phyloP scores from a whole-genome alignment of 768 basidiomycete genomes.

The Boletus subparvulus region DNA sequence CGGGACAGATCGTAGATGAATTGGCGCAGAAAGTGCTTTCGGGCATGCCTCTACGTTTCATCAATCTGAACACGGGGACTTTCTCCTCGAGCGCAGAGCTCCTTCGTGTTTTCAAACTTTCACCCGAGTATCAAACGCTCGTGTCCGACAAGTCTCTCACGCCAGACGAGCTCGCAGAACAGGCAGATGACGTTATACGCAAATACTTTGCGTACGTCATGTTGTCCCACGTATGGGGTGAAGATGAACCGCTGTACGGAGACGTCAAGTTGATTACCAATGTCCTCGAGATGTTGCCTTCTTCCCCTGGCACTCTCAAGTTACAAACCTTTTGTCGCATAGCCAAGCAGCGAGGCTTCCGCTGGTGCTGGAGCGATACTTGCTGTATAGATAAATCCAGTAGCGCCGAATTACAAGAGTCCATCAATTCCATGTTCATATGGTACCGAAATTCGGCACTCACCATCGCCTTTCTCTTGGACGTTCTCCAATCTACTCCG shows the following conservation, averaged over 20 bases:
- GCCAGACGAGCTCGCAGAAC: constrained; percentile 10
- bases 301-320: constrained; percentile 19
- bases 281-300: constrained; percentile 19
- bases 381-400: constrained; percentile 32
- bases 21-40: constrained; percentile 17
- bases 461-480: constrained; percentile 31
- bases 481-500: constrained; percentile 13
- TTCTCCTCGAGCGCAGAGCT: constrained; percentile 21
- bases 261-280: constrained; percentile 12
- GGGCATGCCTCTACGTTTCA: constrained; percentile 25
- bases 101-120: constrained; percentile 16
- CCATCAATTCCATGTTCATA: constrained; percentile 34
- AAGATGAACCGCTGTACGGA: constrained; percentile 25
- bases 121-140: constrained; percentile 13
- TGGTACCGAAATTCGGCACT: constrained; percentile 33
- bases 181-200: constrained; percentile 13
- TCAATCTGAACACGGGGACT: constrained; percentile 18
- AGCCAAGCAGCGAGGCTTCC: constrained; percentile 18
- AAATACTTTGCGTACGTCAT: constrained; percentile 28
- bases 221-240: constrained; percentile 30
- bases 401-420: constrained; percentile 31
- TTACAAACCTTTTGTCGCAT: constrained; percentile 23
- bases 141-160: constrained; percentile 6
- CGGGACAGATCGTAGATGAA: constrained; percentile 18
- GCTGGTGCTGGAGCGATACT: constrained; percentile 33